Percentiles rank a stretch among this genome's conserved stretches.
These are phyloP conservation scores for Xylaria scruposa DNA, from an alignment of 495 filamentous ascomycete species.

Conservation along the genomic window DNA sequence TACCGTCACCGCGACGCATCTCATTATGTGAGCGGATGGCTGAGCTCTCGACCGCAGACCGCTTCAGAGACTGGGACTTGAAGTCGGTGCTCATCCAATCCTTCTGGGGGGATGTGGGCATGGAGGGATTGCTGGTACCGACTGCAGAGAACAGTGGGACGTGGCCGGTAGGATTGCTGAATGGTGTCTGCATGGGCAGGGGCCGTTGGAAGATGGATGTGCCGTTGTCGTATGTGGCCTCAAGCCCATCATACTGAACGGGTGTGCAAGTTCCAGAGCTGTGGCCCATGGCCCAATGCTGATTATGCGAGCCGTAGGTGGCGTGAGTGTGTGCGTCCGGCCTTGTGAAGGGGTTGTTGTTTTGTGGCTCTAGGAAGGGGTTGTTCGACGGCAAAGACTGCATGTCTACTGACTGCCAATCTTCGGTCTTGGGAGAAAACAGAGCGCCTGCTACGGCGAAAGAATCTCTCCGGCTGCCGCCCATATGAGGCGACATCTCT, in stretches of 20 bases:
- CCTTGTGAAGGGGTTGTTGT: slow-evolving; percentile 55
- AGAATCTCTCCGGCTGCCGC: slow-evolving; percentile 70
- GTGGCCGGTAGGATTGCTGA: slow-evolving; percentile 56
- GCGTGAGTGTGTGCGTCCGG: slow-evolving; percentile 39
- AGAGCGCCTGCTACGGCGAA: slow-evolving; percentile 71
- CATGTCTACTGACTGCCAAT: slow-evolving; percentile 71
- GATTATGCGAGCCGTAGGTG: slow-evolving; percentile 53
- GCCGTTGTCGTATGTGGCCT: slow-evolving; percentile 65
- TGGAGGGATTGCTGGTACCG: slow-evolving; percentile 49
- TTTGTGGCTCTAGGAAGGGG: slow-evolving; percentile 66
- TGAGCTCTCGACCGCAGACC: slow-evolving; percentile 73
- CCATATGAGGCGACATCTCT: slow-evolving; percentile 71
- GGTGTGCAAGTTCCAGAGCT: slow-evolving; percentile 57
- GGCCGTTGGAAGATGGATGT: slow-evolving; percentile 58
- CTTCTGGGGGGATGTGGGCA: slow-evolving; percentile 61
- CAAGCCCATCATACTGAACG: slow-evolving; percentile 68
- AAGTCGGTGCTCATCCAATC: slow-evolving; percentile 61
- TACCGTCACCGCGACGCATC: slow-evolving; percentile 82
- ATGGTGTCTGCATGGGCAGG: slow-evolving; percentile 58
- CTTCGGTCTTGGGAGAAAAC: slow-evolving; percentile 76
- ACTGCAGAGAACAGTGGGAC: slow-evolving; percentile 59
- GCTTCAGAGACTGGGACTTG: slow-evolving; percentile 71
- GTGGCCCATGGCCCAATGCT: slow-evolving; percentile 68
- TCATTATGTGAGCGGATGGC: slow-evolving; percentile 81
- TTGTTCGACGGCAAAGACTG: slow-evolving; percentile 62